Base-by-base conservation (phyloP, 805 yeast species). In the Zygosaccharomyces lentus region DNA sequence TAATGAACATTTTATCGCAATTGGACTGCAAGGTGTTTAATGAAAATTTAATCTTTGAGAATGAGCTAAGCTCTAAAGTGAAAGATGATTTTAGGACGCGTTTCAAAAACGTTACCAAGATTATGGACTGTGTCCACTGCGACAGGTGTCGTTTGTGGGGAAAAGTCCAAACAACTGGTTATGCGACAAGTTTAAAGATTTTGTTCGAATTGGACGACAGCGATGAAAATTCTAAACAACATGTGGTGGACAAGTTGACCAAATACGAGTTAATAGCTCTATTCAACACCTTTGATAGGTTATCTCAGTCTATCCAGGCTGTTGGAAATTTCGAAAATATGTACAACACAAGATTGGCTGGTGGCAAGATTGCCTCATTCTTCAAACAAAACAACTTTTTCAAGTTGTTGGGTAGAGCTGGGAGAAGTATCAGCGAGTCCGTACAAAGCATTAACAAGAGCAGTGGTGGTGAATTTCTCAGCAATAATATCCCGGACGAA, bases 121-220 rank as follows among this genome's bases (percentile, higher is more conserved):
- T 93, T 36, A 93, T 93, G 97, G 96, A 91, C 65, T 93, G 99
- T 70, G 98, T 93, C 34, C 97, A 96, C 31, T 93, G 99, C 71
- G 99, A 93, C 64, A 76, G 97, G 62, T 93, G 99, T 66, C 78
- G 97, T 59, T 73, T 93, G 67, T 93, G 99, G 99, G 99, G 99
- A 8, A 93, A 93, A 66, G 78, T 93, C 25, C 99, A 93, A 70
- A 88, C 96, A 1, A 87, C 93, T 12, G 99, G 99, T 16, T 93
- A 93, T 65, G 99, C 97, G 15, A 93, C 99, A 7, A 95, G 96
- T 1, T 76, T 93, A 59, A 93, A 93, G 65, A 77, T 91, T 19
- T 71, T 93, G 48, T 88, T 93, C 64, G 98, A 91, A 64, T 67
- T 82, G 43, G 74, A 74, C 49, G 75, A 78, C 19, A 56, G 61